A percentile compares a stretch with the other conserved stretches of the same genome.
Conservation (phyloP, 345 rosid species). For the Rhodomyrtus tomentosa region DNA sequence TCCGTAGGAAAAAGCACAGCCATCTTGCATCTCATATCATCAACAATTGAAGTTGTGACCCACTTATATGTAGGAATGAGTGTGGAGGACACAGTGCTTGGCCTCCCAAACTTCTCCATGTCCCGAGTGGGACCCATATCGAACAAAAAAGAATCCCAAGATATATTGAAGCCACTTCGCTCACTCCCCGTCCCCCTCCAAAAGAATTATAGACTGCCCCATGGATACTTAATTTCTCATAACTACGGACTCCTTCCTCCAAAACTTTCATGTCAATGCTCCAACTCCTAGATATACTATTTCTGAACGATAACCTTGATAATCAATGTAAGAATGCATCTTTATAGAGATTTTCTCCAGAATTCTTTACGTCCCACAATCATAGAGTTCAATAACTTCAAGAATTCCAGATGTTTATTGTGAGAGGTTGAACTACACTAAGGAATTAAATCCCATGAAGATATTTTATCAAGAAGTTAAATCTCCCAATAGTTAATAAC, state of each 20-base stretch:
- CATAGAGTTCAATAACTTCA: neutral
- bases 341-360: neutral
- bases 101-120: neutral
- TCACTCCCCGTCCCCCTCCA: neutral
- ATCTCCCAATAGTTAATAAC: neutral
- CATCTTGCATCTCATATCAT: neutral
- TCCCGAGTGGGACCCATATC: neutral
- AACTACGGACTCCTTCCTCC: neutral
- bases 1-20: conserved; percentile 1
- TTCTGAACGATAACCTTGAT: neutral
- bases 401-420: neutral
- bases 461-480: neutral
- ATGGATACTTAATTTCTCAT: neutral
- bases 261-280: neutral
- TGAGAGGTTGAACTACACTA: neutral
- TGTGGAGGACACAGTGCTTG: neutral
- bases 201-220: neutral
- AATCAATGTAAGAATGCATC: neutral
- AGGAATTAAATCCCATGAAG: neutral
- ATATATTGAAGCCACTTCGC: neutral
- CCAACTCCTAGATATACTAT: neutral
- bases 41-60: neutral
- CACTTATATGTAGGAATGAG: neutral
- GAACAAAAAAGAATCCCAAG: neutral
- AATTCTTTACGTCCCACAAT: neutral